phyloP scores from a whole-genome alignment of 164 flowering plant species.

The Umbellularia californica region DNA sequence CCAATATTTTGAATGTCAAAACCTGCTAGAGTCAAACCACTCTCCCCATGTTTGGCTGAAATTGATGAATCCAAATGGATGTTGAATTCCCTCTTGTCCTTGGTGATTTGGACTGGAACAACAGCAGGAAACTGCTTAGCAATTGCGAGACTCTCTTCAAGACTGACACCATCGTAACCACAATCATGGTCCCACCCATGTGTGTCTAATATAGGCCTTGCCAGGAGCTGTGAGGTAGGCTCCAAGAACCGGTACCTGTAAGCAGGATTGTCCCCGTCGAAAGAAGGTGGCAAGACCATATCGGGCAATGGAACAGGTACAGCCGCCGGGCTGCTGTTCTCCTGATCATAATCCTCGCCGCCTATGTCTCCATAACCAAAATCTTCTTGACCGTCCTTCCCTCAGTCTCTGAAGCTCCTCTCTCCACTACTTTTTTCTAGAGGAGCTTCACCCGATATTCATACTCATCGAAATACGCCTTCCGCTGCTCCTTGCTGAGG shows the following conservation, averaged over 20 bases:
- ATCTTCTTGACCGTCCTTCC: conserved; percentile 33
- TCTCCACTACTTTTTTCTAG: conserved; percentile 87
- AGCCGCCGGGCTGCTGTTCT: conserved; percentile 64
- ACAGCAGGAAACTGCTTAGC: conserved; percentile 56
- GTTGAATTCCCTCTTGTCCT: conserved; percentile 93
- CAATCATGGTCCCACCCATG: conserved; percentile 99
- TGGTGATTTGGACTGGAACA: conserved; percentile 64
- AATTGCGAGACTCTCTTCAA: conserved; percentile 68
- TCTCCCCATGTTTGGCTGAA: conserved; percentile 74
- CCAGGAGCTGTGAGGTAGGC: conserved; percentile 82
- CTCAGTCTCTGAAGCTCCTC: conserved; percentile 76
- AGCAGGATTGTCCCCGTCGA: conserved; percentile 80
- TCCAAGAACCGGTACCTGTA: conserved; percentile 81
- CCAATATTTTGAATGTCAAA: conserved; percentile 87
- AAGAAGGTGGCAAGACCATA: conserved; percentile 82
- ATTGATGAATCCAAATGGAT: conserved; percentile 84
- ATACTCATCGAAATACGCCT: conserved; percentile 90
- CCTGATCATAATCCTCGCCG: conserved; percentile 62
- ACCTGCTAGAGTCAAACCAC: conserved; percentile 71
- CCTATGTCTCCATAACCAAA: conserved; percentile 26
- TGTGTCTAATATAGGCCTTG: conserved; percentile 82
- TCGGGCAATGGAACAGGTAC: conserved; percentile 90
- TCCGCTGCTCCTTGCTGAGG: conserved; percentile 81
- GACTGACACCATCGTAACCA: conserved; percentile 90
- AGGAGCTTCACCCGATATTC: conserved; percentile 94